Evolutionary conservation across 108 stramenopile genomes (phyloP).

Genomic region (Fistulifera pelliculosa): DNA sequence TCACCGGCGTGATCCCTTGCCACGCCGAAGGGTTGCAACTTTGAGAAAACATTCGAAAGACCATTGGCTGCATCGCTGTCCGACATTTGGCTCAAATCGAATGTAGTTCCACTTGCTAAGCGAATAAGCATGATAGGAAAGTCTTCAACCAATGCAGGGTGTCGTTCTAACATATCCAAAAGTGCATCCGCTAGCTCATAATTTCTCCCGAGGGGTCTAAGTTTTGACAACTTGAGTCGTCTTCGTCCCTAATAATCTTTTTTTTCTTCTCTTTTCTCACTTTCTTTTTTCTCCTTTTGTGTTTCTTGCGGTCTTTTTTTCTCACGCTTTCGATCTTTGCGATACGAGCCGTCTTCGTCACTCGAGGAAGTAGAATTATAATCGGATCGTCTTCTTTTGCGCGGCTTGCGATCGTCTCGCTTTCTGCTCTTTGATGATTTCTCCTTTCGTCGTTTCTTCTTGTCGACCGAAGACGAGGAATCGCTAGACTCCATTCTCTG

Average conservation of each 20-base stretch:
- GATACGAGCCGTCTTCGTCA: neutral
- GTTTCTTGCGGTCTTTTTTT: conserved; percentile 16
- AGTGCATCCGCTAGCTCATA: conserved; percentile 21
- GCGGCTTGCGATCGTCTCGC: neutral
- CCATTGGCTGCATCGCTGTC: conserved; percentile 13
- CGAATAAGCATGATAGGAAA: conserved; percentile 39
- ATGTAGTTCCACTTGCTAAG: conserved; percentile 35
- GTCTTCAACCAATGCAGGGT: conserved; percentile 26
- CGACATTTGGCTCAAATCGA: conserved; percentile 33
- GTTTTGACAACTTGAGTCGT: neutral
- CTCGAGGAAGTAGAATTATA: neutral
- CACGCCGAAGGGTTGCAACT: conserved; percentile 24
- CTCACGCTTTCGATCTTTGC: conserved; percentile 2
- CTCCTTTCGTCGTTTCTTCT: neutral
- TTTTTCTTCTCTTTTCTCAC: conserved; percentile 5
- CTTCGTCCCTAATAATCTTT: neutral
- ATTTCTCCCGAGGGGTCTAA: conserved; percentile 4
- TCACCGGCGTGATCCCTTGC: conserved; percentile 4
- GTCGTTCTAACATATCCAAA: conserved; percentile 12
- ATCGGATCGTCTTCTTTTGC: neutral
- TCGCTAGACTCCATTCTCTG: too few species aligned
- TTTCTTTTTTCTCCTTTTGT: conserved; percentile 10
- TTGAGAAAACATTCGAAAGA: conserved; percentile 16
- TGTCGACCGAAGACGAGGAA: too few species aligned
- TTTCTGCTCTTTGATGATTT: neutral